Base-by-base conservation (phyloP, 2,329 filamentous ascomycete species). In the Lecanicillium sp. region DNA sequence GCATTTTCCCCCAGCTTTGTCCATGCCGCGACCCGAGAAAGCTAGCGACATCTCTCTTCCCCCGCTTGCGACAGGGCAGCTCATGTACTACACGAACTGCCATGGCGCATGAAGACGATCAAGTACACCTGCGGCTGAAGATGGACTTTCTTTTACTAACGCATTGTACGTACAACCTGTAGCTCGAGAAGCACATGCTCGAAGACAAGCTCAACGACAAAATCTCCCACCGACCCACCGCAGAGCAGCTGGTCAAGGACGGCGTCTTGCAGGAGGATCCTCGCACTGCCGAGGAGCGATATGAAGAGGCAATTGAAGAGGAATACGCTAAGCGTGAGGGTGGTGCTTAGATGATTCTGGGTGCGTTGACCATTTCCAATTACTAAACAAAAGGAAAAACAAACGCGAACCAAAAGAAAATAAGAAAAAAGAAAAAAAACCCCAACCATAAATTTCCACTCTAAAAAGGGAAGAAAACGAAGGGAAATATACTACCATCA, bases 141-240 rank as follows among this genome's bases (percentile, higher is more conserved):
- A n/a, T n/a, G n/a, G n/a, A n/a, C n/a, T n/a, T n/a, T n/a, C n/a
- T n/a, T n/a, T n/a, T n/a, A n/a, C n/a, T n/a, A n/a, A n/a, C n/a
- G n/a, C n/a, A n/a, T n/a, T n/a, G n/a, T n/a, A n/a, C n/a, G n/a
- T n/a, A n/a, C n/a, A n/a, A n/a, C n/a, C n/a, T n/a, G 41, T 35
- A 75, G 67, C 78, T 95, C 30, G 78, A 88, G 61, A 87, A 81
- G 58, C 82, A 87, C 60, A 95, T 95, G 88, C 77, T 83, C 12
- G 83, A 80, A 43, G 85, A 95, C 59, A 83, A 74, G 40, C 71
- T 95, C 45, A 92, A 94, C 60, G 87, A 94, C 54, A 89, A 89
- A 60, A 78, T 95, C 45, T 75, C 83, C 53, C 73, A 82, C 51
- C 75, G 89, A 15, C 89, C 89, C 2, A 71, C 75, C 27, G 83